A percentile compares a stretch with the other conserved stretches of the same genome.
Evolutionary conservation across 73 alveolate genomes (phyloP).

Genomic region (Paramecium primaurelia): DNA sequence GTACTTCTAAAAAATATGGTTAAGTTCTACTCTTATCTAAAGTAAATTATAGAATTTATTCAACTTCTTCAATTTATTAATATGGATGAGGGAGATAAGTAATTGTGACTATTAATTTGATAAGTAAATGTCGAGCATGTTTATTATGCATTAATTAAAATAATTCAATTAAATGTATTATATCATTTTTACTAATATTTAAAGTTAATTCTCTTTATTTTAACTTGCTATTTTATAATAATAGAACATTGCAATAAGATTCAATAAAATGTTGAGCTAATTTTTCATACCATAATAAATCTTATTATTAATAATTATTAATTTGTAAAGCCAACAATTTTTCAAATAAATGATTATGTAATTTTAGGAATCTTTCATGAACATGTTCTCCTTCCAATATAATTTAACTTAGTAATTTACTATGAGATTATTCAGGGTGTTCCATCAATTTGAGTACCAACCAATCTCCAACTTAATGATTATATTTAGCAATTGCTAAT

Average conservation of each 20-base stretch:
- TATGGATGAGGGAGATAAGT: constrained; percentile 36
- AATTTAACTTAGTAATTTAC: neutral
- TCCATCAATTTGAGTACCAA: neutral
- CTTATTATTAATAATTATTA: neutral
- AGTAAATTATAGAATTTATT: neutral
- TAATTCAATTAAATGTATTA: constrained; percentile 1
- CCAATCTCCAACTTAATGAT: constrained; percentile 27
- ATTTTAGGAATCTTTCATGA: neutral
- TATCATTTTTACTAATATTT: neutral
- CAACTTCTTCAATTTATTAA: neutral
- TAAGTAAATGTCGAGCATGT: neutral
- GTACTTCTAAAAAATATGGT: neutral
- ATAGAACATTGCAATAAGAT: constrained; percentile 14
- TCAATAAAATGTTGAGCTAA: neutral
- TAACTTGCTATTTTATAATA: neutral
- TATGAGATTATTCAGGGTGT: neutral
- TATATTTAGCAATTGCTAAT: neutral
- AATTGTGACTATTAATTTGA: neutral
- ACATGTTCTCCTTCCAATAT: neutral
- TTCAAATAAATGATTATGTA: neutral
- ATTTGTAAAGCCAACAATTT: neutral
- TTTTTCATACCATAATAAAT: neutral
- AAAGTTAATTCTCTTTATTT: neutral
- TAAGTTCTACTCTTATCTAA: neutral
- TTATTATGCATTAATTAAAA: neutral